Conservation (phyloP, 805 yeast genomes). For the Lachancea dasiensis region DNA sequence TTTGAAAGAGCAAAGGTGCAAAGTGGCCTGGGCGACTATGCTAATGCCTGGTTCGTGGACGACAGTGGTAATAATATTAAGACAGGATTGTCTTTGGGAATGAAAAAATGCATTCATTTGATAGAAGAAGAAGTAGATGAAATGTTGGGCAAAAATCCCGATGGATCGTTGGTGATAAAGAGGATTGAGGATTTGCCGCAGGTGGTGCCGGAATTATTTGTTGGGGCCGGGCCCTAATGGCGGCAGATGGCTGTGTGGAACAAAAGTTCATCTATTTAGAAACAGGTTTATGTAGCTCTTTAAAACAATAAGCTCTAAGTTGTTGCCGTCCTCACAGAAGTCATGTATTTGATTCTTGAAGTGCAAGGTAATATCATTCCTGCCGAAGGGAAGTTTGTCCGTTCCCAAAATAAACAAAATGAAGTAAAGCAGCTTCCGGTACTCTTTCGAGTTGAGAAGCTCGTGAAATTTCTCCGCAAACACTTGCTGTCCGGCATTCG, state of each 20-base stretch:
- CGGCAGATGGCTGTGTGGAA: no score
- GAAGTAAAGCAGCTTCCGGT: constrained; percentile 23
- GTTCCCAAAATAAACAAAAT: constrained; percentile 23
- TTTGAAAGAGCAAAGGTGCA: constrained; percentile 59
- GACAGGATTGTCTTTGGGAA: constrained; percentile 67
- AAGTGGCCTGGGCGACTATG: constrained; percentile 40
- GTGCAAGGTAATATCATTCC: constrained; percentile 11
- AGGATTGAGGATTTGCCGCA: constrained; percentile 49
- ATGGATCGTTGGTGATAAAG: constrained; percentile 48
- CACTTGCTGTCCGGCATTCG: constrained; percentile 1
- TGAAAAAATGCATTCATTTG: constrained; percentile 65
- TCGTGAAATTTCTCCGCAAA: constrained; percentile 19
- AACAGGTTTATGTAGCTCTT: neutral
- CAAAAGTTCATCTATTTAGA: no score
- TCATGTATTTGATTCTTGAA: constrained; percentile 23
- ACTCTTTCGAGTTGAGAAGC: constrained; percentile 17
- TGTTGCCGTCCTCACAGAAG: constrained; percentile 16
- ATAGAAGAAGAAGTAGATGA: constrained; percentile 60
- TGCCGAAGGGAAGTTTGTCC: constrained; percentile 18
- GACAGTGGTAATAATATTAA: constrained; percentile 76
- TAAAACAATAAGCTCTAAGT: constrained; percentile 25
- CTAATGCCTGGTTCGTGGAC: constrained; percentile 70
- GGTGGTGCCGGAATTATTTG: constrained; percentile 48
- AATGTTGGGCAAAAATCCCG: constrained; percentile 32
- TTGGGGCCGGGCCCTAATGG: no score